phyloP scores from a whole-genome alignment of 1,284 basidiomycete genomes.

The Sanghuangporus weigelae region DNA sequence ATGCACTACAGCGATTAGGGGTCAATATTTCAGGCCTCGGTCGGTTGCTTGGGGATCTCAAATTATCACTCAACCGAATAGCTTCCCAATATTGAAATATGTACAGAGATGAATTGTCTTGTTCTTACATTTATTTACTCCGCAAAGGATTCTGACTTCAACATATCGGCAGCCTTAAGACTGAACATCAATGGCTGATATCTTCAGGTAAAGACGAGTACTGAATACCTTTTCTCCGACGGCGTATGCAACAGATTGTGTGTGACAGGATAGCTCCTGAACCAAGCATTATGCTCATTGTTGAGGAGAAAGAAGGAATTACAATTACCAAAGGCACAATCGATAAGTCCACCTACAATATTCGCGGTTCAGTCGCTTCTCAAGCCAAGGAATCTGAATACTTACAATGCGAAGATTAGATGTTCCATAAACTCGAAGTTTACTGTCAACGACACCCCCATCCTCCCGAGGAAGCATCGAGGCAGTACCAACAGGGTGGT shows the following conservation, averaged over 20 bases:
- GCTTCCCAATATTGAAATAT: too few species aligned
- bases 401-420: slow-evolving; percentile 15
- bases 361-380: background rate
- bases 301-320: background rate
- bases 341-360: background rate
- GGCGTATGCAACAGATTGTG: slow-evolving; percentile 6
- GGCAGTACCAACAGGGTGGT: slow-evolving; percentile 33
- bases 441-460: slow-evolving; percentile 49
- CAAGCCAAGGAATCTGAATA: background rate
- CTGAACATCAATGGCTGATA: background rate
- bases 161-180: background rate
- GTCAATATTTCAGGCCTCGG: too few species aligned
- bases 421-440: slow-evolving; percentile 29
- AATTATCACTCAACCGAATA: too few species aligned
- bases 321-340: background rate
- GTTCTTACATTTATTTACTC: background rate
- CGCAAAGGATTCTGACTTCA: background rate
- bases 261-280: slow-evolving; percentile 13
- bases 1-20: background rate
- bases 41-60: background rate
- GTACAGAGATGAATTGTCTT: too few species aligned
- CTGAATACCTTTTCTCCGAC: slow-evolving; percentile 11
- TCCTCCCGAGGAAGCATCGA: slow-evolving; percentile 44
- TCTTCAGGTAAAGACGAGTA: background rate
- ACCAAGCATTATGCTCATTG: background rate